Conservation (phyloP, 2,329 filamentous ascomycete species). For the Xylaria sp. region DNA sequence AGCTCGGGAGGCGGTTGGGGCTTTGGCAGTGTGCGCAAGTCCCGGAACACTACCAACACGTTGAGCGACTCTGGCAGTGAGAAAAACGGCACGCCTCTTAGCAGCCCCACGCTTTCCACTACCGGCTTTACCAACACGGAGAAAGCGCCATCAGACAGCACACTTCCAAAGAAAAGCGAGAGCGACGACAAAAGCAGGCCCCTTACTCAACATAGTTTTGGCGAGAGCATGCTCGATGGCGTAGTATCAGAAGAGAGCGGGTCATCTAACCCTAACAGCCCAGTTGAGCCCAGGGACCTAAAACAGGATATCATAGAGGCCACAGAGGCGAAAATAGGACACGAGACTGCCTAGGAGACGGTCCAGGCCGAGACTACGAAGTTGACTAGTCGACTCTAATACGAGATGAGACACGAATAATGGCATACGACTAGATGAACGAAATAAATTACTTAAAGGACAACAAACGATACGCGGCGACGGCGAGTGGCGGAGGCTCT, state of each 20-base stretch:
- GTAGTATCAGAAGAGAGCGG: conserved; percentile 45
- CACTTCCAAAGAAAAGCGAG: conserved; percentile 39
- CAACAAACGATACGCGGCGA: neutral
- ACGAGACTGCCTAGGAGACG: conserved; percentile 10
- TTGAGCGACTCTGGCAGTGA: conserved; percentile 46
- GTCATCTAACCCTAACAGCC: conserved; percentile 43
- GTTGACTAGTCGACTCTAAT: neutral
- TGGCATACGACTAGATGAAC: conserved; percentile 8
- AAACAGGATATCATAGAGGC: conserved; percentile 25
- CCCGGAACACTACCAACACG: conserved; percentile 40
- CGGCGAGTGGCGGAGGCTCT: neutral
- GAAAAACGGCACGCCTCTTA: conserved; percentile 49
- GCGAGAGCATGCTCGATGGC: conserved; percentile 57
- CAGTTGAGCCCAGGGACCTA: conserved; percentile 33
- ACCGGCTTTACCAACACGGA: conserved; percentile 54
- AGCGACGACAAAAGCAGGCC: conserved; percentile 46
- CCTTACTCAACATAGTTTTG: conserved; percentile 55
- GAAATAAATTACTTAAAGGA: conserved; percentile 6
- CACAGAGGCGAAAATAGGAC: neutral
- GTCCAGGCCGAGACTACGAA: neutral
- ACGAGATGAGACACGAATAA: conserved; percentile 19
- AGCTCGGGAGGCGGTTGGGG: conserved; percentile 48
- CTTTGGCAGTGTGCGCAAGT: conserved; percentile 47
- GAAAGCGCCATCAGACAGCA: conserved; percentile 39
- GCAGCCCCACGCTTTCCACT: conserved; percentile 49